Conservation (phyloP, 2,329 filamentous ascomycete genomes). For the Ceratocystis colombiana region DNA sequence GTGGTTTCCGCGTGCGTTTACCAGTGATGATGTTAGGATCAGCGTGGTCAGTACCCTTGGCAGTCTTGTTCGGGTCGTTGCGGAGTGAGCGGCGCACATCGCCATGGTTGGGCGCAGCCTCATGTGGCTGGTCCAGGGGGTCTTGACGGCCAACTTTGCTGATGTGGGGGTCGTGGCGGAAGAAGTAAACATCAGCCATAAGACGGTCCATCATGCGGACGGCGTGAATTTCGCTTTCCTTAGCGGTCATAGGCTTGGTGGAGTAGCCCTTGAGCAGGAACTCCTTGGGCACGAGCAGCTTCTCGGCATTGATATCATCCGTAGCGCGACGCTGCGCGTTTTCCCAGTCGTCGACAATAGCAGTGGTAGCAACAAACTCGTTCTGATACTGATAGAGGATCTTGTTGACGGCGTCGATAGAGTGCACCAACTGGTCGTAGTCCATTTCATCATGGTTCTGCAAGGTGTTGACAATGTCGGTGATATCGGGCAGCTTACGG, state of each 20-base stretch:
- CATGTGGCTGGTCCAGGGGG: conserved; percentile 40
- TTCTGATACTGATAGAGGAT: conserved; percentile 44
- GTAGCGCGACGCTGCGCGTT: conserved; percentile 44
- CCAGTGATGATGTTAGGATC: conserved; percentile 40
- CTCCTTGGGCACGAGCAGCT: conserved; percentile 27
- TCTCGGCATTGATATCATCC: conserved; percentile 38
- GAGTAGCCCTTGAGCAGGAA: conserved; percentile 43
- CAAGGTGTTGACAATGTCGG: conserved; percentile 30
- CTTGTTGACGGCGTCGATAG: conserved; percentile 38
- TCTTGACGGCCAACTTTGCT: conserved; percentile 51
- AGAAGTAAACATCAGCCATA: conserved; percentile 50
- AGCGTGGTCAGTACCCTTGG: conserved; percentile 47
- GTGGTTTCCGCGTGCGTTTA: conserved; percentile 46
- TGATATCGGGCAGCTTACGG: conserved; percentile 19
- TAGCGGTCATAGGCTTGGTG: conserved; percentile 38
- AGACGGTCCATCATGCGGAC: conserved; percentile 47
- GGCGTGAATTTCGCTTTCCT: conserved; percentile 39
- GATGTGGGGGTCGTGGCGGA: conserved; percentile 50
- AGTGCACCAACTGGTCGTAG: conserved; percentile 38
- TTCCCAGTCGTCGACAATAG: conserved; percentile 47
- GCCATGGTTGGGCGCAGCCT: conserved; percentile 35
- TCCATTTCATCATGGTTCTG: conserved; percentile 43
- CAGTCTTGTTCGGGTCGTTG: conserved; percentile 48
- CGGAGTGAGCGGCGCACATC: conserved; percentile 46
- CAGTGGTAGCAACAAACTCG: conserved; percentile 44